Percentiles rank a stretch among this genome's conserved stretches.
These are phyloP conservation scores for Jaltomata sinuosa DNA, from an alignment of 257 asterid genomes.

Conservation along the genomic window DNA sequence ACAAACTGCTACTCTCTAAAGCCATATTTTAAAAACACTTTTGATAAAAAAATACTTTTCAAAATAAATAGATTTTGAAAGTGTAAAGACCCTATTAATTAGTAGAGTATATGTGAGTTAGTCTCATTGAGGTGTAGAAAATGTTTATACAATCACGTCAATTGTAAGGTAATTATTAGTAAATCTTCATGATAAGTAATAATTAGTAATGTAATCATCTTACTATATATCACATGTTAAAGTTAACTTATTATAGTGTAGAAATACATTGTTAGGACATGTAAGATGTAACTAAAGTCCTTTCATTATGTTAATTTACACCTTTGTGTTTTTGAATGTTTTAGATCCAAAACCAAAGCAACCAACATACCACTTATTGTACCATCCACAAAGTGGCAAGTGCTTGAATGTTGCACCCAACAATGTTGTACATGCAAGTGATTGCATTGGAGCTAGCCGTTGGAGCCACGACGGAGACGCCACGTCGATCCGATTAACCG, in stretches of 20 bases:
- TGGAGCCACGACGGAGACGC: slow-evolving; percentile 31
- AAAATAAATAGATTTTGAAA: not conserved
- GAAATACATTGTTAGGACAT: not conserved
- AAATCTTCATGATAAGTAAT: not conserved
- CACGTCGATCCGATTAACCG: slow-evolving; percentile 25
- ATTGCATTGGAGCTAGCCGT: slow-evolving; percentile 23
- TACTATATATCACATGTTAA: no score
- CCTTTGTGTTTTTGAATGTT: not conserved
- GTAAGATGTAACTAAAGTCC: not conserved
- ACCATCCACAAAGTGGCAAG: slow-evolving; percentile 55
- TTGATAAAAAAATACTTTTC: no score
- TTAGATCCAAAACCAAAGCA: slow-evolving; percentile 26
- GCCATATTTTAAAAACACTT: no score
- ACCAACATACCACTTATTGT: slow-evolving; percentile 24
- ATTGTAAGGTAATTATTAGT: no score
- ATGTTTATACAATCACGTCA: no score
- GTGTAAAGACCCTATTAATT: no score
- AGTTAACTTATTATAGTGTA: no score
- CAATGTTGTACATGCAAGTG: not conserved
- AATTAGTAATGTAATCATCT: no score
- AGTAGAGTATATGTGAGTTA: no score
- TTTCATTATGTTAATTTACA: not conserved
- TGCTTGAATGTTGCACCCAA: not conserved
- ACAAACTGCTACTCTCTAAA: no score
- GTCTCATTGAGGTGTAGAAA: not conserved